A percentile compares a stretch with the other conserved stretches of the same genome.
Conservation (phyloP, 441 rosid species). For the Croton laevigatus region DNA sequence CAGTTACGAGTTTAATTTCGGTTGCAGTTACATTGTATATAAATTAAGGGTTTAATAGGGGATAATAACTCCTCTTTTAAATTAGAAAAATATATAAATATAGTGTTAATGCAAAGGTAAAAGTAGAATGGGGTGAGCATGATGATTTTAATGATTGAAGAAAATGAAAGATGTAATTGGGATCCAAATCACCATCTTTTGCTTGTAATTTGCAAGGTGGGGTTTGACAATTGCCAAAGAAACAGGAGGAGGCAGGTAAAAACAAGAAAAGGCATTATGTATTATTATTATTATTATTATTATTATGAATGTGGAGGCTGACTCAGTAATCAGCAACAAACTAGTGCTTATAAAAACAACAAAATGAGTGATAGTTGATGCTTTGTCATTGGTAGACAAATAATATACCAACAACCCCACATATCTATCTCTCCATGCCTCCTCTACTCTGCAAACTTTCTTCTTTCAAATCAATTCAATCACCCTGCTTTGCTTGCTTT, state of each 20-base stretch:
- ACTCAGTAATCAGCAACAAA: slow-evolving; percentile 36
- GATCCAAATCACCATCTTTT: not conserved
- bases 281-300: not conserved
- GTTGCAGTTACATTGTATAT: too few species aligned
- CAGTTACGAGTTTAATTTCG: too few species aligned
- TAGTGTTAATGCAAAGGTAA: not conserved
- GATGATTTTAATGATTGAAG: not conserved
- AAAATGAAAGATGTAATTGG: not conserved
- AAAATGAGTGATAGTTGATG: slow-evolving; percentile 28
- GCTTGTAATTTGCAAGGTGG: not conserved
- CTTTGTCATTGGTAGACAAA: slow-evolving; percentile 29
- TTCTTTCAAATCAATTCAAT: too few species aligned
- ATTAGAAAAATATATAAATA: too few species aligned
- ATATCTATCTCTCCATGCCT: too few species aligned
- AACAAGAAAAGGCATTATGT: slow-evolving; percentile 2
- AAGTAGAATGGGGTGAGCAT: not conserved
- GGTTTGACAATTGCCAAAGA: slow-evolving; percentile 1
- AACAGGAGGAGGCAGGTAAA: not conserved
- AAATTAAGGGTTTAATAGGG: too few species aligned
- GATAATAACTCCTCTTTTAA: too few species aligned
- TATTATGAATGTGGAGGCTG: slow-evolving; percentile 37
- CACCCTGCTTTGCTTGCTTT: too few species aligned
- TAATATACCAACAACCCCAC: not conserved
- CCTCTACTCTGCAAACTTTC: too few species aligned
- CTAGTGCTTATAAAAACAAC: slow-evolving; percentile 21